A percentile compares a stretch with the other conserved stretches of the same genome.
Evolutionary conservation across 2,329 filamentous ascomycete species (phyloP).

Genomic region (Cadophora sp.): DNA sequence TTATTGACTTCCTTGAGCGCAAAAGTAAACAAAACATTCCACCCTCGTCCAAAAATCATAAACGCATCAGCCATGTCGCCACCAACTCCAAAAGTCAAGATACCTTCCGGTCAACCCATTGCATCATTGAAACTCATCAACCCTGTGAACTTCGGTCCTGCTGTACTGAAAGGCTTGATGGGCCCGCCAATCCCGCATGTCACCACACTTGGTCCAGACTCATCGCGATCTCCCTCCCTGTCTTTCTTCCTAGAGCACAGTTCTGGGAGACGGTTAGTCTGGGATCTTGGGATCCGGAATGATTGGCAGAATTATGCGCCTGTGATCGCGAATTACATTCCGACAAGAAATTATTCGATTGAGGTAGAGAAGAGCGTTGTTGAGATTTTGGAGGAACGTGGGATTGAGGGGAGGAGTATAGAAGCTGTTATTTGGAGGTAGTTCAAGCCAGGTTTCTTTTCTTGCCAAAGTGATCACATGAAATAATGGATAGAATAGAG

Average conservation of each 20-base stretch:
- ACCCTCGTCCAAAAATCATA: neutral
- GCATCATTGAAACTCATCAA: conserved; percentile 10
- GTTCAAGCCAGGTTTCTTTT: too few species aligned
- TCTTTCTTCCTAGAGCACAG: conserved; percentile 31
- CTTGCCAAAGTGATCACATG: too few species aligned
- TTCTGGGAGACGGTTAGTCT: conserved; percentile 30
- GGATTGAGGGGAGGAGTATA: conserved; percentile 43
- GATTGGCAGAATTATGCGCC: conserved; percentile 44
- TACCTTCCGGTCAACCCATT: neutral
- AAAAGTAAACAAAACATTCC: too few species aligned
- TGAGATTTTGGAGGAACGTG: conserved; percentile 15
- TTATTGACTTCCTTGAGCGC: too few species aligned
- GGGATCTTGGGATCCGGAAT: conserved; percentile 43
- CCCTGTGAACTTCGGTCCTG: neutral
- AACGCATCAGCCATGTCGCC: neutral
- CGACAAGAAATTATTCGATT: conserved; percentile 18
- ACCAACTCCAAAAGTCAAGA: neutral
- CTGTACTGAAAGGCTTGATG: conserved; percentile 15
- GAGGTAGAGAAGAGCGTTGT: too few species aligned
- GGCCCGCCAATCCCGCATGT: conserved; percentile 16
- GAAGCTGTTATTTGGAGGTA: conserved; percentile 47
- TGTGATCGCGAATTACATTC: conserved; percentile 32
- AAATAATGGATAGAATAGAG: too few species aligned
- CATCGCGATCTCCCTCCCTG: conserved; percentile 10
- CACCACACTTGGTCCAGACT: conserved; percentile 8